These are phyloP conservation scores for Akanthomyces dipterigenus DNA, from an alignment of 2,329 filamentous ascomycete genomes.

Conservation along the genomic window DNA sequence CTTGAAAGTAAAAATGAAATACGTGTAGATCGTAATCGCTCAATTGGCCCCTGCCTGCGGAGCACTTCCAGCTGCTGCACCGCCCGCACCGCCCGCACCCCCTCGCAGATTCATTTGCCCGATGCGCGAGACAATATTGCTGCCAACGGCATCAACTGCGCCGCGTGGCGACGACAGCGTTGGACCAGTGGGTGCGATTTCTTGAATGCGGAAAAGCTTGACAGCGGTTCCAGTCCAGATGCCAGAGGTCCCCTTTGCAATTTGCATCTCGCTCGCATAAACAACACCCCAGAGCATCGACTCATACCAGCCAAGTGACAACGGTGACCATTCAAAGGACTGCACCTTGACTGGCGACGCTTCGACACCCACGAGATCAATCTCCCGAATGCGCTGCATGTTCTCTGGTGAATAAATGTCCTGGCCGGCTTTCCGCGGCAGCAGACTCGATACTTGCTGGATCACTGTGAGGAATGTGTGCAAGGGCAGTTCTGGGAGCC, in stretches of 20 bases:
- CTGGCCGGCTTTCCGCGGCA: constrained; percentile 43
- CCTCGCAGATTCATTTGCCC: constrained; percentile 70
- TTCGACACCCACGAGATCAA: constrained; percentile 66
- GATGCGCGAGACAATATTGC: constrained; percentile 80
- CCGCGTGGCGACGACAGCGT: constrained; percentile 78
- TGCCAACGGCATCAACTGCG: constrained; percentile 88
- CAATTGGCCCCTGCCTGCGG: neutral
- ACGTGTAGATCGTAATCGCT: neutral
- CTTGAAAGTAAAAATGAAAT: neutral
- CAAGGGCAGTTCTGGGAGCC: constrained; percentile 85
- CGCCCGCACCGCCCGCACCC: constrained; percentile 11
- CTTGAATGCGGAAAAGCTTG: constrained; percentile 83
- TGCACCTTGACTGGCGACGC: constrained; percentile 70
- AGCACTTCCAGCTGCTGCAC: neutral
- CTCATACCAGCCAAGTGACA: constrained; percentile 93
- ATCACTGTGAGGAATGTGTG: constrained; percentile 80
- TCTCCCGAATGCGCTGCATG: constrained; percentile 49
- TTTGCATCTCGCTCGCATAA: constrained; percentile 83
- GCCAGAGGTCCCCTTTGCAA: constrained; percentile 78
- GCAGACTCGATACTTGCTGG: constrained; percentile 51
- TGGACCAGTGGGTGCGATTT: constrained; percentile 72
- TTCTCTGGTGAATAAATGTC: constrained; percentile 39
- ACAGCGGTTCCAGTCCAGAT: constrained; percentile 91
- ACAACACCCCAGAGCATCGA: constrained; percentile 90
- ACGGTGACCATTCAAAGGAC: constrained; percentile 87